phyloP scores from a whole-genome alignment of 2,329 filamentous ascomycete species.

The Arthrobotrys pseudoclavata region DNA sequence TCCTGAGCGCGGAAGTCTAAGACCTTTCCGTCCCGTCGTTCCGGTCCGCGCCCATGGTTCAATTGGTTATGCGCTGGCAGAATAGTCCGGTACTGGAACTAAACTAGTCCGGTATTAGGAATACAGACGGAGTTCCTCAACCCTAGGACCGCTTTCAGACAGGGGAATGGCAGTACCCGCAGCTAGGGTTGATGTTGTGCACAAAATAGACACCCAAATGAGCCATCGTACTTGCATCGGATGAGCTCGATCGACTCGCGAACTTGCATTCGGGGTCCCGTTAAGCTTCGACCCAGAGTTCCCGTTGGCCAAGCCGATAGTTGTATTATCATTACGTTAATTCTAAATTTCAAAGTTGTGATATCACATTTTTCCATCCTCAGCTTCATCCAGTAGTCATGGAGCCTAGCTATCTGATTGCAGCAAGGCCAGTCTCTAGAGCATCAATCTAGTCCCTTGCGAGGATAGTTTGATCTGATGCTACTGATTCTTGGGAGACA shows the following conservation, averaged over 20 bases:
- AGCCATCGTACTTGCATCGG: background rate
- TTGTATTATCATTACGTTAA: background rate
- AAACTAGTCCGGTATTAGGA: background rate
- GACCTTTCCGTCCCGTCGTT: slow-evolving; percentile 34
- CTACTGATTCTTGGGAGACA: background rate
- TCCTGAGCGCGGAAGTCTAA: slow-evolving; percentile 27
- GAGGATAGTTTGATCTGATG: background rate
- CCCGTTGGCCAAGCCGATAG: background rate
- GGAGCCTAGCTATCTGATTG: background rate
- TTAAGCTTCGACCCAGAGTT: background rate
- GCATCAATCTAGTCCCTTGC: background rate
- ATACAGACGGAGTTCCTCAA: background rate
- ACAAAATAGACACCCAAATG: background rate
- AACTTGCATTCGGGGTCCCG: background rate
- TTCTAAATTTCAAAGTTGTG: background rate
- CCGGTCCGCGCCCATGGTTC: slow-evolving; percentile 7
- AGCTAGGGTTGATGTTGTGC: background rate
- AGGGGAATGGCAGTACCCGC: background rate
- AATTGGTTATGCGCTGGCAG: slow-evolving; percentile 2
- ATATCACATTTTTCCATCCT: background rate
- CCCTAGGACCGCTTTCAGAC: background rate
- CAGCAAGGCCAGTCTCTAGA: background rate
- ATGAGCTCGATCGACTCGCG: slow-evolving; percentile 21
- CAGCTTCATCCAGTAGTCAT: background rate
- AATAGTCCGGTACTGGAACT: background rate